Evolutionary conservation across 2,329 filamentous ascomycete species (phyloP), one percentile per base, ranked within the genome.

Genomic region (Trichoderma sp.): DNA sequence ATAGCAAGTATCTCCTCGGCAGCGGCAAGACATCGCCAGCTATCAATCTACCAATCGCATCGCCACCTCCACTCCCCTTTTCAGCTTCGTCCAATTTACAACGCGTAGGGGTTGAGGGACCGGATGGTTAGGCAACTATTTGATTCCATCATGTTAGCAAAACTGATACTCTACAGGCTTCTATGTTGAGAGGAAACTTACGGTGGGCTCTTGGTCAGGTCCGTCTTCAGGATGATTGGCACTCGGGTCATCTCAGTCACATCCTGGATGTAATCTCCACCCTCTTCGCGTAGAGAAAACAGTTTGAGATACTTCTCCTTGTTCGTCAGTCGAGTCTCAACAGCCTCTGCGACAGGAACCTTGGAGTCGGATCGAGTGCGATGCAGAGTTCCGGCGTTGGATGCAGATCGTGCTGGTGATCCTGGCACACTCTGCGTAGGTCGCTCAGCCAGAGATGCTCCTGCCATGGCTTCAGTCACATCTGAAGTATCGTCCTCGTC

Each of bases 191-290:
- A 6, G 9, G 39, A 28, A 62, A 95, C 96, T 91, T 92, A 99
- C 95, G 96, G 96, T 84, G 96, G 96, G 85, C 95, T 98, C 93
- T 99, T 99, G 84, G 88, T 93, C 78, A 99, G 88, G 84, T 99
- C 96, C 75, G 96, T 98, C 91, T 97, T 98, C 79, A 99, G 85
- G 81, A 99, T 97, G 76, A 99, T 93, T n/a, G 96, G 96, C 73
- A 99, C 93, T 76, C 95, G 89, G 57, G 94, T 95, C 95, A 99
- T 98, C 86, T 99, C 96, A 71, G 91, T 95, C 75, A 99, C 94
- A 82, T 99, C 96, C 84, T 99, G 96, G 79, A 99, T 98, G 85
- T 97, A 97, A 77, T 98, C 93, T 75, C 95, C 95, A 76, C 93
- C 92, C 83, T 97, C 93, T 82, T 99, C 95, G 67, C 96, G 89